Percentiles rank a stretch among this genome's conserved stretches.
phyloP scores from a whole-genome alignment of 805 yeast genomes.

The Wickerhamiella siamensis region DNA sequence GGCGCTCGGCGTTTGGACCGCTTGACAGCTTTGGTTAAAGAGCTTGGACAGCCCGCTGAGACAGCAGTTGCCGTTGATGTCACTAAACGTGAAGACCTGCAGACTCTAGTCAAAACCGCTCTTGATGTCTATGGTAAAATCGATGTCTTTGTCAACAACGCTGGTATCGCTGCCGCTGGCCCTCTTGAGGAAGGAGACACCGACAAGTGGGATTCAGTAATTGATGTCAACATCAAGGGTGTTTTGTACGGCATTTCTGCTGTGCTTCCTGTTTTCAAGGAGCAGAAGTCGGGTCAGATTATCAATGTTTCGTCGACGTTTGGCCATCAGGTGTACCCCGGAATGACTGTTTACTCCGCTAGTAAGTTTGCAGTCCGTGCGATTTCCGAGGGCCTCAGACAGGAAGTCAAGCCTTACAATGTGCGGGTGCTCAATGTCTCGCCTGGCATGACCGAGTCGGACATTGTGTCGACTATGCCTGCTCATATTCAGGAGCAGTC shows the following conservation, averaged over 20 bases:
- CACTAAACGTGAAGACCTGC: conserved; percentile 34
- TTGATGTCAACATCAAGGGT: conserved; percentile 69
- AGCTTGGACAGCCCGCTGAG: conserved; percentile 30
- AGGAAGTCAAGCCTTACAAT: conserved; percentile 54
- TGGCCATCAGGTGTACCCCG: conserved; percentile 51
- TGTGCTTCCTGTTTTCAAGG: conserved; percentile 51
- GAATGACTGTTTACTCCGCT: conserved; percentile 53
- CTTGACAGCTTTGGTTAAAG: conserved; percentile 33
- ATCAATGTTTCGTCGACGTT: conserved; percentile 52
- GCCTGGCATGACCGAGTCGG: conserved; percentile 68
- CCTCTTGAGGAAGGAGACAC: conserved; percentile 58
- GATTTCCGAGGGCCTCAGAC: conserved; percentile 45
- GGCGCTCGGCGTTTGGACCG: conserved; percentile 55
- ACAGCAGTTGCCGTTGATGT: conserved; percentile 41
- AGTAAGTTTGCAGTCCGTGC: conserved; percentile 46
- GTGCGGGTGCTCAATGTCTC: conserved; percentile 54
- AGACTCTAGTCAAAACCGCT: conserved; percentile 35
- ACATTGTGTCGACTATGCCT: conserved; percentile 26
- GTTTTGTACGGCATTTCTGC: conserved; percentile 68
- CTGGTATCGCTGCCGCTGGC: conserved; percentile 50
- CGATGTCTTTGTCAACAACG: conserved; percentile 47
- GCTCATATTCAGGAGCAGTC: neutral
- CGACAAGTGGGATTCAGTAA: conserved; percentile 43
- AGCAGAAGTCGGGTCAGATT: conserved; percentile 46
- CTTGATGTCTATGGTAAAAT: conserved; percentile 39